Percentiles rank a stretch among this genome's conserved stretches.
Evolutionary conservation across 1,139 yeast genomes (phyloP).

Genomic region (Yamadazyma triangularis): DNA sequence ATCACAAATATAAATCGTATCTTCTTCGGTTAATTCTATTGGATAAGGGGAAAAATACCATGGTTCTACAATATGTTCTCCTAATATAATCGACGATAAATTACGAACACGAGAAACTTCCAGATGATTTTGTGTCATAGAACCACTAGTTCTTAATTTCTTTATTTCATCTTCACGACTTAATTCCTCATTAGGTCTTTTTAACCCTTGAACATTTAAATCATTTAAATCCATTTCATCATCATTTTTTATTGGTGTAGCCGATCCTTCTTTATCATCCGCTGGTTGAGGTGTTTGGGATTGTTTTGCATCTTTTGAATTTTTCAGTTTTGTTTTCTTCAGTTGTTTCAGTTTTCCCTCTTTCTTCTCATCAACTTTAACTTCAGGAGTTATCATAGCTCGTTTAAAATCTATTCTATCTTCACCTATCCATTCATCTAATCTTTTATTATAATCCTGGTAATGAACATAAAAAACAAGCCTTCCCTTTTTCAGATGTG

Average conservation of each 20-base stretch:
- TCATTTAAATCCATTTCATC: constrained; percentile 86
- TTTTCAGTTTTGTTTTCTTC: constrained; percentile 22
- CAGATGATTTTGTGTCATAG: constrained; percentile 88
- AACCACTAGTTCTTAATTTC: constrained; percentile 86
- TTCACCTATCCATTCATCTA: constrained; percentile 88
- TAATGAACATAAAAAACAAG: constrained; percentile 89
- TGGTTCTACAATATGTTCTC: constrained; percentile 91
- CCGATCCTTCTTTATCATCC: constrained; percentile 16
- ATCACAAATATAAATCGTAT: constrained; percentile 84
- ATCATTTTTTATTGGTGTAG: constrained; percentile 28
- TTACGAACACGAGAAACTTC: constrained; percentile 93
- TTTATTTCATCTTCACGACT: constrained; percentile 90
- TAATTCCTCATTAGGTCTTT: constrained; percentile 62
- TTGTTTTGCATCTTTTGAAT: constrained; percentile 11
- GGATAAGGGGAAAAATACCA: constrained; percentile 99
- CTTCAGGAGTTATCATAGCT: constrained; percentile 70
- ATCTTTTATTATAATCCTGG: constrained; percentile 80
- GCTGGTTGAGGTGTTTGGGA: constrained; percentile 13
- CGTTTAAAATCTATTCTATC: constrained; percentile 65
- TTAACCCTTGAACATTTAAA: constrained; percentile 77
- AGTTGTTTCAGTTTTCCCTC: constrained; percentile 20
- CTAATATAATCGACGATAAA: constrained; percentile 71
- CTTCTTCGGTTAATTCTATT: constrained; percentile 87
- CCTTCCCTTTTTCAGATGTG: constrained; percentile 70
- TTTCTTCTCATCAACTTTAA: constrained; percentile 47